Conservation (phyloP, 2,329 filamentous ascomycete species). For the Fusarium anguioides region DNA sequence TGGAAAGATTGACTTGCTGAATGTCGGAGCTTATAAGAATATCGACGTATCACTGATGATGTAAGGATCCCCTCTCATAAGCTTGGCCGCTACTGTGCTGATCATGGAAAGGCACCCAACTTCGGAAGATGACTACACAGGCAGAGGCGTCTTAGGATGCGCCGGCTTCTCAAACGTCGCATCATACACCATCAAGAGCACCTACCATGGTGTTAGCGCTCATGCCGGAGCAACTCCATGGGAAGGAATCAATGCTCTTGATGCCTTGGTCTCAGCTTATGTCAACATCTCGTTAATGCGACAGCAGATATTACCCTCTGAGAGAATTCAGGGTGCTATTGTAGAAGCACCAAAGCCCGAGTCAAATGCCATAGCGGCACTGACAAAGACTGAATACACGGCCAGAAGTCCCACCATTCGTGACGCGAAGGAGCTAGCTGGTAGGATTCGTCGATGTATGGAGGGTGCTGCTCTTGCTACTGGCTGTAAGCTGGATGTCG, state of each 20-base stretch:
- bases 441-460: background rate
- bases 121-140: background rate
- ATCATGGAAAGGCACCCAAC: slow-evolving; percentile 3
- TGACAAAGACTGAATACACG: background rate
- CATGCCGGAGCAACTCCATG: slow-evolving; percentile 17
- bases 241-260: slow-evolving; percentile 21
- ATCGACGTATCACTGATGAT: slow-evolving; percentile 12
- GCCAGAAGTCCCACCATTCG: slow-evolving; percentile 3
- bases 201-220: slow-evolving; percentile 1
- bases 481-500: background rate
- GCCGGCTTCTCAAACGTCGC: background rate
- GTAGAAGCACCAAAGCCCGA: slow-evolving; percentile 15
- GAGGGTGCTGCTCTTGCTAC: slow-evolving; percentile 14
- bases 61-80: background rate
- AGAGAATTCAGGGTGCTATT: slow-evolving; percentile 11
- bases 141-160: background rate
- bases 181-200: background rate
- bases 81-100: background rate
- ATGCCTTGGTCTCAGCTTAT: slow-evolving; percentile 9
- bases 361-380: background rate
- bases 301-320: slow-evolving; percentile 10
- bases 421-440: background rate
- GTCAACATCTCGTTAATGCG: slow-evolving; percentile 11
- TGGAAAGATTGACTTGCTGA: slow-evolving; percentile 5
- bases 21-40: slow-evolving; percentile 6